Evolutionary conservation across 176 grass and related monocot species (phyloP).

Genomic region (Oryza officinalis): DNA sequence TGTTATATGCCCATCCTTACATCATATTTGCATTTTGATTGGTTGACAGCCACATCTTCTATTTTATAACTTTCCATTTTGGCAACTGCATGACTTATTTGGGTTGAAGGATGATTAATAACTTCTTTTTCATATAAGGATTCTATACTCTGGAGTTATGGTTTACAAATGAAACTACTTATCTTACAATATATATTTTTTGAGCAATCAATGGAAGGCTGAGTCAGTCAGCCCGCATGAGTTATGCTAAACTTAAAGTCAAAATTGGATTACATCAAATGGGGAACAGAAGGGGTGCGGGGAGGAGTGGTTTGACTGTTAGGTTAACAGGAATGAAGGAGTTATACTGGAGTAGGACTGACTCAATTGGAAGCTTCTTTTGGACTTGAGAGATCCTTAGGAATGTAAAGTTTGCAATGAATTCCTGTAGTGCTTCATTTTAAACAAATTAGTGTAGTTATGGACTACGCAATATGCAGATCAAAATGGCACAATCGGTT

Average conservation of each 20-base stretch:
- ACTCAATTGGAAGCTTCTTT: background rate
- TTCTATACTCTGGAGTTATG: background rate
- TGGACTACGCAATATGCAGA: background rate
- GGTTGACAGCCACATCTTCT: background rate
- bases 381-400: background rate
- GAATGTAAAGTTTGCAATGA: conserved; percentile 5
- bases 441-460: conserved; percentile 13
- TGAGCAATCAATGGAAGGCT: background rate
- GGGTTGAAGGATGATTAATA: conserved; percentile 6
- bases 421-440: conserved; percentile 11
- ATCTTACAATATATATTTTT: background rate
- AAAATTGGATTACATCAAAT: background rate
- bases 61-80: conserved; percentile 19
- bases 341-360: background rate
- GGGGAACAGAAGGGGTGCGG: background rate
- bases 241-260: background rate
- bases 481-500: background rate
- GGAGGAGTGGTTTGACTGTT: background rate
- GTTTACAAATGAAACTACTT: background rate
- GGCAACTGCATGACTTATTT: background rate
- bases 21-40: conserved; percentile 26
- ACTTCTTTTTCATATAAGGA: background rate
- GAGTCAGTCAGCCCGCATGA: background rate
- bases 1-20: conserved; percentile 6
- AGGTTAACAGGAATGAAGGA: background rate